Conservation (phyloP, 139 green algal genomes). For the Raphidocelis subcapitata region DNA sequence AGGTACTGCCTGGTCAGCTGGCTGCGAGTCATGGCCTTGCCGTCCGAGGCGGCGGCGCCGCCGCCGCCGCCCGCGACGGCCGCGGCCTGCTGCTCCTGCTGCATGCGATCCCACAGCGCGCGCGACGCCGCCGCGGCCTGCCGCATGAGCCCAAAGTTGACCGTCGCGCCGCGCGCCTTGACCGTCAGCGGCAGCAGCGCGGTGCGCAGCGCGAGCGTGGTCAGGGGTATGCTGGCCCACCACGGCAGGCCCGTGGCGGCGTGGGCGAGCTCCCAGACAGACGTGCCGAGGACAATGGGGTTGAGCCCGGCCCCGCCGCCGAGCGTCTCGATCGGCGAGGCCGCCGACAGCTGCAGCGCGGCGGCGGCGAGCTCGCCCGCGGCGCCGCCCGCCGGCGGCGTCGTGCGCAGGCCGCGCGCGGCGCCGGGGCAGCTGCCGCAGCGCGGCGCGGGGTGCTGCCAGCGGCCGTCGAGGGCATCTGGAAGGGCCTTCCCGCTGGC, state of each 20-base stretch:
- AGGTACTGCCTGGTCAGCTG: conserved; percentile 19
- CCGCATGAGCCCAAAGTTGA: conserved; percentile 35
- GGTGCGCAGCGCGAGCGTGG: conserved; percentile 36
- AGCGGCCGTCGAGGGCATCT: no score
- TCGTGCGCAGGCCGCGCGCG: no score
- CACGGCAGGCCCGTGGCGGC: conserved; percentile 42
- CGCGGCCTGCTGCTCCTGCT: conserved; percentile 20
- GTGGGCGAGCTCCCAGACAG: conserved; percentile 42
- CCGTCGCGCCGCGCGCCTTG: conserved; percentile 30
- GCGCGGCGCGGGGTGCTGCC: no score
- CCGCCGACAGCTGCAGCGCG: not conserved
- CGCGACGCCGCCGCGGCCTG: conserved; percentile 10
- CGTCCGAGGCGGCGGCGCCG: not conserved
- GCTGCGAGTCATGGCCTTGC: not conserved
- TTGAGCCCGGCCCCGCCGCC: conserved; percentile 5
- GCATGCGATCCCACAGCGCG: conserved; percentile 8
- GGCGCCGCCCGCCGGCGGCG: not conserved
- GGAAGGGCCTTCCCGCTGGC: no score
- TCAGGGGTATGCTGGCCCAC: conserved; percentile 50
- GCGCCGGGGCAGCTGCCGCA: not conserved
- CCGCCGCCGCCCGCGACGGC: not conserved
- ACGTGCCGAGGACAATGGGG: conserved; percentile 36
- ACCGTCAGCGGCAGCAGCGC: conserved; percentile 44
- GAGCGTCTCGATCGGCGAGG: not conserved
- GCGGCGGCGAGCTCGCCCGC: no score